Base-by-base conservation (phyloP, 169 alveolate genomes). In the Theileria parva region DNA sequence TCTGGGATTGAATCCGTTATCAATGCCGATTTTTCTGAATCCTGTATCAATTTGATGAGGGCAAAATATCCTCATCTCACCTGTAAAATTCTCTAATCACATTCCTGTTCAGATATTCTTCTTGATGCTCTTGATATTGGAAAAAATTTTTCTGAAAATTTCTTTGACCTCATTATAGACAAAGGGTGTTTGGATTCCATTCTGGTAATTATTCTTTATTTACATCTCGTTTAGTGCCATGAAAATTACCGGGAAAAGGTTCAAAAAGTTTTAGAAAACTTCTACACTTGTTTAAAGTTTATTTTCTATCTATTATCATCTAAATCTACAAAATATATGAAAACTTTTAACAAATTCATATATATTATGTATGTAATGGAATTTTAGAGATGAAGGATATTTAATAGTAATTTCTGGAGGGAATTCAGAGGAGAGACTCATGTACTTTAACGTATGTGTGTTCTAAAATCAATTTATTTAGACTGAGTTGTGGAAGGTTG, bases 161-260 rank as follows among this genome's bases (percentile, higher is more conserved):
- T 85, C 19, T 89, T 81, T 64, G 94, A 89, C 67, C 37, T 83
- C 15, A 69, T 86, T 66, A 84, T 89, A n/a, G 94, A 89, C 85
- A 89, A 89, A 72, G 94, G 92, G 19, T 89, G 94, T 77, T 78
- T 89, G 50, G 94, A 89, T 60, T 77, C 94, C 51, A 64, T 89
- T 37, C 80, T 89, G 71, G 86, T 74, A 19, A 13, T 19, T 39
- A 30, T 34, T 7, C 2, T 4, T 65, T 77, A 57, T 19, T 19
- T 11, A 25, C 6, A 3, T 30, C 17, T n/a, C 21, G 15, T 63
- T 15, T 71, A 81, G 89, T 81, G 89, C 60, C 27, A 30, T 65
- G 66, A 55, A 32, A 77, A 76, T 63, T 81, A 27, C 69, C 79
- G 76, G 17, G 73, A 28, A 30, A 17, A 27, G 37, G 80, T 77